phyloP scores from a whole-genome alignment of 2,329 filamentous ascomycete genomes.

The Tolypocladium endophyticum region DNA sequence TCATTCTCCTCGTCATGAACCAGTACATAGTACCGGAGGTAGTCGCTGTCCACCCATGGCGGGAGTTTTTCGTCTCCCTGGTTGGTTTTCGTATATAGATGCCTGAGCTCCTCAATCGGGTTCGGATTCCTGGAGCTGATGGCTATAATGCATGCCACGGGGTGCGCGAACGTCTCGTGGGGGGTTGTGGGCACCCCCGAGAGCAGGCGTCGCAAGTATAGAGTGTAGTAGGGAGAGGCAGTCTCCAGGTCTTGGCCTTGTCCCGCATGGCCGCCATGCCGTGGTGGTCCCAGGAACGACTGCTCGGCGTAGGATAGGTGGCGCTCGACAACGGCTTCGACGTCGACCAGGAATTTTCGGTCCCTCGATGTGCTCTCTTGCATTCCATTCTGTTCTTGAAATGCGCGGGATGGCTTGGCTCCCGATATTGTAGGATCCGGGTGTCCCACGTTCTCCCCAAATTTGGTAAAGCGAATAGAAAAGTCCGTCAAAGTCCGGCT shows the following conservation, averaged over 20 bases:
- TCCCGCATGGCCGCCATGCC: constrained; percentile 26
- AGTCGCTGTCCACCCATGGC: constrained; percentile 82
- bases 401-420: constrained; percentile 22
- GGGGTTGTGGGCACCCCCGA: constrained; percentile 69
- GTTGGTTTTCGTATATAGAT: constrained; percentile 76
- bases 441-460: constrained; percentile 48
- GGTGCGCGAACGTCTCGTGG: constrained; percentile 90
- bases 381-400: constrained; percentile 19
- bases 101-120: constrained; percentile 79
- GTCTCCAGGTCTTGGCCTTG: constrained; percentile 34
- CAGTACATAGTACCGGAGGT: constrained; percentile 88
- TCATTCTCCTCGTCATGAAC: constrained; percentile 95
- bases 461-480: constrained; percentile 71
- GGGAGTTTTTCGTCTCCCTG: constrained; percentile 65
- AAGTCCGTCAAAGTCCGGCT: constrained; percentile 83
- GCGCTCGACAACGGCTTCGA: constrained; percentile 71
- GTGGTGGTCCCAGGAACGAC: constrained; percentile 28
- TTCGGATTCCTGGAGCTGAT: constrained; percentile 80
- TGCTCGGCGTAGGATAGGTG: constrained; percentile 70
- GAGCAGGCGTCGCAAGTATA: constrained; percentile 75
- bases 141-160: constrained; percentile 86
- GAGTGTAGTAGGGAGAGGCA: constrained; percentile 70
- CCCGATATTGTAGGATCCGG: constrained; percentile 28
- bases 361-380: constrained; percentile 19
- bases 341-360: constrained; percentile 40